Base-by-base conservation (phyloP, 805 yeast genomes). In the Candida schatavii region DNA sequence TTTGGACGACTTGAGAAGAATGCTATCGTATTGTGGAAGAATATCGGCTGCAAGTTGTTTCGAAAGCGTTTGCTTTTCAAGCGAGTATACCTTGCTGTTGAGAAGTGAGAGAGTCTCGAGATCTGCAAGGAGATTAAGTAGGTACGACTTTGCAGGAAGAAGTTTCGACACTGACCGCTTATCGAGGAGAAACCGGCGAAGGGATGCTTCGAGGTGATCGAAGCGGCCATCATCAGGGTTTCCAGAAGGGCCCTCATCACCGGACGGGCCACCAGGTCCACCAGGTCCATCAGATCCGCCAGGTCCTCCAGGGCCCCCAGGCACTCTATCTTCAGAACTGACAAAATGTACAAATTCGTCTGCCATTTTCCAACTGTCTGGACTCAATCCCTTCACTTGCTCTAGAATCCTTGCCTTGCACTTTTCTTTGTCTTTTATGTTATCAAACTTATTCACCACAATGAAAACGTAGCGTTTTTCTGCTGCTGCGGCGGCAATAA, bases 331-430 rank as follows among this genome's bases (percentile, higher is more conserved):
- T 1, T 73, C 72, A 0, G 91, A 80, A 21, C 91, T 81, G 4
- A 93, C 87, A 64, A 93, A 93, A 61, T 95, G 99, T 5, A 93
- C 95, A 66, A 93, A 89, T 33, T 90, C 95, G n/a, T 74, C 66
- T 0, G 97, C 79, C 50, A 85, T 88, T 57, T 91, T 89, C 56
- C 84, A 83, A 0, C 97, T 88, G 49, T 88, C 96, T 1, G 98
- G 99, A 0, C 96, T 85, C 41, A 95, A 66, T 15, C 71, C 79
- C 51, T 85, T 81, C 6, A 93, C 88, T 61, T 93, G 99, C 42
- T 85, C 88, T 60, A 91, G 65, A 33, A 93, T 88, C 44, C 83
- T 74, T 29, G 73, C 67, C 56, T 75, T 80, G 65, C 99, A 93
- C 48, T 87, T 79, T 37, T 81, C 78, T 58, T 88, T 86, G 59